phyloP scores from a whole-genome alignment of 768 basidiomycete species.

The Russula brevipes region DNA sequence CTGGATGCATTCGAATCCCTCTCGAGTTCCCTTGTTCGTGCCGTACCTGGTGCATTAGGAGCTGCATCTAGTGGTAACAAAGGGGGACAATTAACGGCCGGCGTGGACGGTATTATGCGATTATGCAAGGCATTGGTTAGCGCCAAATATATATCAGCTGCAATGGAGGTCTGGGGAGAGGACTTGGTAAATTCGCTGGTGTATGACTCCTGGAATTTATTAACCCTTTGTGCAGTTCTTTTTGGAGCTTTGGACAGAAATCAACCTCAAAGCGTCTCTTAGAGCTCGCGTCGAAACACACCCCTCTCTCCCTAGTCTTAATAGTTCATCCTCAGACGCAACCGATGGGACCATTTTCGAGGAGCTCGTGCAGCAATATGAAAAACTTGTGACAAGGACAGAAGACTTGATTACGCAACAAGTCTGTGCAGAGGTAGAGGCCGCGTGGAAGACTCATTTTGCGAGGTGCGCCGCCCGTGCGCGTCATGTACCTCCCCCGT shows the following conservation, averaged over 20 bases:
- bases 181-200: constrained; percentile 59
- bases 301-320: constrained; percentile 47
- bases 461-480: too few relatives aligned
- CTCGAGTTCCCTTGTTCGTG: constrained; percentile 80
- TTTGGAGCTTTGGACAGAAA: constrained; percentile 83
- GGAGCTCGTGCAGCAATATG: constrained; percentile 62
- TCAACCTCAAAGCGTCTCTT: constrained; percentile 54
- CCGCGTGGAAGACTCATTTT: constrained; percentile 68
- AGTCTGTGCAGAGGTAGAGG: constrained; percentile 76
- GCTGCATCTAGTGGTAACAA: constrained; percentile 39
- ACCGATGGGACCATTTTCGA: constrained; percentile 75
- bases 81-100: constrained; percentile 60
- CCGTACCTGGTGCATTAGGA: constrained; percentile 88
- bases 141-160: constrained; percentile 62
- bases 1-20: constrained; percentile 93
- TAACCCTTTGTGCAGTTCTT: constrained; percentile 60
- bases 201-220: background rate
- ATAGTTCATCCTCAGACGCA: constrained; percentile 32
- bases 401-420: constrained; percentile 87
- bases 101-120: constrained; percentile 76
- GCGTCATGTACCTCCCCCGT: background rate
- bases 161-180: constrained; percentile 82
- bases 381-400: constrained; percentile 55
- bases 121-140: constrained; percentile 84
- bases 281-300: constrained; percentile 49